A percentile compares a stretch with the other conserved stretches of the same genome.
phyloP scores from a whole-genome alignment of 129 eudicot genomes.

The Pulicaria dysenterica region DNA sequence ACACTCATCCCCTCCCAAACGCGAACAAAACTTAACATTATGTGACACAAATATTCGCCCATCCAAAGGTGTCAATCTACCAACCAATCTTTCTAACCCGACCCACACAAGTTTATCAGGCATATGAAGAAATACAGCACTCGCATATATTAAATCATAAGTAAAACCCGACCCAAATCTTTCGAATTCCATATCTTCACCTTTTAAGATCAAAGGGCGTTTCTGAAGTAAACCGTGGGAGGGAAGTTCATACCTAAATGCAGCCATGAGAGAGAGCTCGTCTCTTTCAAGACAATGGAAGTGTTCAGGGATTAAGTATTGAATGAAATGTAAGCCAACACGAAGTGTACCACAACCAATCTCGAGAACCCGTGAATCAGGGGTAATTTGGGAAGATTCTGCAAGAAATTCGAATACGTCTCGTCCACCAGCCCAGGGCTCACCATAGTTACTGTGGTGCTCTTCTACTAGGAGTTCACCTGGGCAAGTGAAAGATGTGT shows the following conservation, averaged over 20 bases:
- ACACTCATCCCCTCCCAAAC: slow-evolving; percentile 94
- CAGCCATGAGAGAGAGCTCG: slow-evolving; percentile 92
- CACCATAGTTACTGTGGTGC: slow-evolving; percentile 99
- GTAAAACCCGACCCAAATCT: slow-evolving; percentile 62
- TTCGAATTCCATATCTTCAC: slow-evolving; percentile 88
- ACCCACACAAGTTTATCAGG: slow-evolving; percentile 94
- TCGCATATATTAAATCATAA: slow-evolving; percentile 83
- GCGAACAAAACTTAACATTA: slow-evolving; percentile 85
- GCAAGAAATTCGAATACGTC: slow-evolving; percentile 94
- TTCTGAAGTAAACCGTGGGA: slow-evolving; percentile 79
- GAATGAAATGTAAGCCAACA: slow-evolving; percentile 84
- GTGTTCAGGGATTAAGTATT: slow-evolving; percentile 63
- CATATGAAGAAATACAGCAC: slow-evolving; percentile 98
- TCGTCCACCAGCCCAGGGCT: slow-evolving; percentile 99
- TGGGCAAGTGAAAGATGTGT: slow-evolving; percentile 94
- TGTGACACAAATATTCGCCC: slow-evolving; percentile 92
- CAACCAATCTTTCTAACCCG: slow-evolving; percentile 75
- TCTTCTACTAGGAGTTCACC: slow-evolving; percentile 91
- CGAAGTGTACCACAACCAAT: slow-evolving; percentile 98
- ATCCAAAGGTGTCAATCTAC: slow-evolving; percentile 63
- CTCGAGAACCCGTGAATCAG: slow-evolving; percentile 84
- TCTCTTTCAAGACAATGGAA: slow-evolving; percentile 90
- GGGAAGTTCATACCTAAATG: slow-evolving; percentile 89
- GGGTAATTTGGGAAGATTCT: slow-evolving; percentile 53
- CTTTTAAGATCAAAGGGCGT: slow-evolving; percentile 81